Evolutionary conservation across 345 rosid species (phyloP).

Genomic region (Eucalyptus tenuipes): DNA sequence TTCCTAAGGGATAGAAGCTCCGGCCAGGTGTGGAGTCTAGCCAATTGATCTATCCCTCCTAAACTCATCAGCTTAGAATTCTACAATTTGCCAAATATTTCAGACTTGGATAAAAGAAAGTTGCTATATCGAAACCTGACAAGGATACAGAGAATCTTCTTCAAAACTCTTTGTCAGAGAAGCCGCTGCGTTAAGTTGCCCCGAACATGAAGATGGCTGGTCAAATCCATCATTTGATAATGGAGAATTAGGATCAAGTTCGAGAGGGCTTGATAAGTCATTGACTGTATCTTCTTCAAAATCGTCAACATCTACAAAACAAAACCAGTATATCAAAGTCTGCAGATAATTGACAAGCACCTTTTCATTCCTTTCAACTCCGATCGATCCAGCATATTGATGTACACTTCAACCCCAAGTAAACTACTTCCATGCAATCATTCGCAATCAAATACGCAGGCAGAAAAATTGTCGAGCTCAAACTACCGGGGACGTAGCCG

Average conservation of each 20-base stretch:
- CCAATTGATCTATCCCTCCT: neutral
- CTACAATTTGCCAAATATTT: neutral
- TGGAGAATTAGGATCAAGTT: neutral
- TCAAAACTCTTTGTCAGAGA: conserved; percentile 35
- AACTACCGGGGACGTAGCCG: conserved; percentile 36
- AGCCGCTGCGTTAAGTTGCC: neutral
- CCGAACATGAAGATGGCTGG: neutral
- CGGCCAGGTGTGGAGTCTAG: neutral
- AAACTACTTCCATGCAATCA: neutral
- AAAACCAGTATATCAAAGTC: neutral
- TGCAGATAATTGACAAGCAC: neutral
- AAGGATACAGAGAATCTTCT: conserved; percentile 77
- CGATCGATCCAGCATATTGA: neutral
- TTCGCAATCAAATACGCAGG: neutral
- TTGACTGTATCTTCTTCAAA: conserved; percentile 18
- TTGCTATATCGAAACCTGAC: neutral
- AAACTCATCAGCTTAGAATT: neutral
- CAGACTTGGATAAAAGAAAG: neutral
- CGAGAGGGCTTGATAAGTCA: neutral
- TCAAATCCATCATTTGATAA: neutral
- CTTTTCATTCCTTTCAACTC: neutral
- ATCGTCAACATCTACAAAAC: conserved; percentile 16
- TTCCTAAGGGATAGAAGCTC: neutral
- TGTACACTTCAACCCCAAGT: neutral
- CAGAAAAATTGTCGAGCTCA: neutral